phyloP scores from a whole-genome alignment of 805 yeast genomes.

The Candida krabiensis region DNA sequence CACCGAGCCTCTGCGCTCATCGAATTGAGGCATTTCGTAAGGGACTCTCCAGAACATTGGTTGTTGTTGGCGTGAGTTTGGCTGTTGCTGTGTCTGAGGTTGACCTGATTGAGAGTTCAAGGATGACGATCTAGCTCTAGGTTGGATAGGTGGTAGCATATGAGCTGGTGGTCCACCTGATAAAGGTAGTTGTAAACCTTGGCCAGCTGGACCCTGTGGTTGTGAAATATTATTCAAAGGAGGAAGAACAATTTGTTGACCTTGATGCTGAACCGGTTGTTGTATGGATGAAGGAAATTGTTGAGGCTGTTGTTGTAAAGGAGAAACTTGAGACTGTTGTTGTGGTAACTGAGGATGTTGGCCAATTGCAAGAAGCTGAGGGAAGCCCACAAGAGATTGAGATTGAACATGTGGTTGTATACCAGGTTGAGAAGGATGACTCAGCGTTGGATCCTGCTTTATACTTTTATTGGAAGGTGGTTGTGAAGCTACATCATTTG shows the following conservation, averaged over 20 bases:
- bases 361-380: constrained; percentile 13
- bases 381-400: constrained; percentile 4
- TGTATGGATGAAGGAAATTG: constrained; percentile 7
- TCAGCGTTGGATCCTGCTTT: too few species aligned
- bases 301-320: constrained; percentile 12
- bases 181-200: not conserved
- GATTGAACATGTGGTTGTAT: constrained; percentile 8
- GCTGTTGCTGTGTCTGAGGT: constrained; percentile 6
- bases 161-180: constrained; percentile 3
- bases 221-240: constrained; percentile 21
- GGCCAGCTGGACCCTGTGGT: constrained; percentile 3
- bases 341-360: constrained; percentile 14
- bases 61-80: constrained; percentile 11
- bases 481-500: constrained; percentile 28
- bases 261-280: constrained; percentile 2
- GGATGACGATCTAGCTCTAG: constrained; percentile 23
- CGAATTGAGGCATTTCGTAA: constrained; percentile 48
- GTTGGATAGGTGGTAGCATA: constrained; percentile 23
- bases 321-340: too few species aligned
- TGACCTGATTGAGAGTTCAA: constrained; percentile 13
- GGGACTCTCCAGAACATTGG: constrained; percentile 60
- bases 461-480: not conserved
- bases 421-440: constrained; percentile 2
- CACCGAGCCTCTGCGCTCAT: constrained; percentile 39
- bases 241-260: constrained; percentile 26